Evolutionary conservation across 345 rosid species (phyloP).

Genomic region (Euphorbia lathyris): DNA sequence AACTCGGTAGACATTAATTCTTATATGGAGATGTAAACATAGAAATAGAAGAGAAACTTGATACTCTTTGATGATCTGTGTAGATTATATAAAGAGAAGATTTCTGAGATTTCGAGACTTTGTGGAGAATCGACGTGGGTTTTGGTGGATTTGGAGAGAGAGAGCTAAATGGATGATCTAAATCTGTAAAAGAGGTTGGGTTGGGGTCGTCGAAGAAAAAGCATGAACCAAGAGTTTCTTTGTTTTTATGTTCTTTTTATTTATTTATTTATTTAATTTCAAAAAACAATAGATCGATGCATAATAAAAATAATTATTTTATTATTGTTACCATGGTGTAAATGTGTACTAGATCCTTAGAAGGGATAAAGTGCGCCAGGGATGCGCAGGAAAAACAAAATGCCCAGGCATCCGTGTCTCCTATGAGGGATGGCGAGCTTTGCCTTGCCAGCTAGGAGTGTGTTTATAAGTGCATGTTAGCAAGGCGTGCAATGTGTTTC

Average conservation of each 20-base stretch:
- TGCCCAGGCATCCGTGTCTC: background rate
- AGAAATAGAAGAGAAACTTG: background rate
- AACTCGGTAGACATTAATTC: background rate
- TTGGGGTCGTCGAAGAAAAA: constrained; percentile 19
- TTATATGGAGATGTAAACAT: background rate
- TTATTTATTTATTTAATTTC: background rate
- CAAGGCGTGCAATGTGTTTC: background rate
- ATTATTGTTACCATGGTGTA: no score
- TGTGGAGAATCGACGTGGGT: constrained; percentile 31
- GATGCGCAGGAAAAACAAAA: constrained; percentile 7
- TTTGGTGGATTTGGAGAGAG: constrained; percentile 17
- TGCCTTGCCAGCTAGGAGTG: background rate
- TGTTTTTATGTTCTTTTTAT: constrained; percentile 11
- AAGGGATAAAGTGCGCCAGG: constrained; percentile 19
- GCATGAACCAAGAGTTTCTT: constrained; percentile 32
- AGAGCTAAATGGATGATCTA: constrained; percentile 23
- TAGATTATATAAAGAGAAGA: background rate
- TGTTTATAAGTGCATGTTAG: constrained; percentile 4
- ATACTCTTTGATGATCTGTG: constrained; percentile 9
- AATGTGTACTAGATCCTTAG: background rate
- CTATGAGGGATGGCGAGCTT: constrained; percentile 22
- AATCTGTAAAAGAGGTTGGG: constrained; percentile 19
- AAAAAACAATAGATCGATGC: background rate
- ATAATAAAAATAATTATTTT: no score
- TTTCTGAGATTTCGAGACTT: constrained; percentile 7